Conservation (phyloP, 495 filamentous ascomycete genomes). For the Aspergillus incahuasiensis region DNA sequence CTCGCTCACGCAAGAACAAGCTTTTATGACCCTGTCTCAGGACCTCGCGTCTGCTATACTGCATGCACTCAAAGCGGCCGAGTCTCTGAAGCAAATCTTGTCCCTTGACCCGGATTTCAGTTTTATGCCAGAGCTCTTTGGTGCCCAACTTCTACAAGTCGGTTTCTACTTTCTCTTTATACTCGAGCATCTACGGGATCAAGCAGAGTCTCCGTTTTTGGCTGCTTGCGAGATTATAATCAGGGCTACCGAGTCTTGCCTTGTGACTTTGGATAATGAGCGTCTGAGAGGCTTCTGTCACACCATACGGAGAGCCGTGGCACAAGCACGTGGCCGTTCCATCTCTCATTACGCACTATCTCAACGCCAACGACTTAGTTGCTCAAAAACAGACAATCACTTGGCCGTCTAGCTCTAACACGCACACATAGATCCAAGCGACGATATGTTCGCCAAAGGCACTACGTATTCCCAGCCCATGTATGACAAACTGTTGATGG, state of each 20-base stretch:
- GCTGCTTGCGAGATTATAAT: conserved; percentile 83
- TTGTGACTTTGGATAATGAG: conserved; percentile 77
- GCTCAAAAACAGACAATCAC: conserved; percentile 73
- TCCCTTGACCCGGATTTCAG: conserved; percentile 77
- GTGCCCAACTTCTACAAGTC: conserved; percentile 76
- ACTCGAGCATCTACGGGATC: conserved; percentile 73
- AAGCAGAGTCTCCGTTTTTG: conserved; percentile 73
- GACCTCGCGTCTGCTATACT: conserved; percentile 74
- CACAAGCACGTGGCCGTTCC: conserved; percentile 67
- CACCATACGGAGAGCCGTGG: conserved; percentile 77
- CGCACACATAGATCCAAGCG: too few species aligned
- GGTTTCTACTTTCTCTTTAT: conserved; percentile 76
- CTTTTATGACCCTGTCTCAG: conserved; percentile 77
- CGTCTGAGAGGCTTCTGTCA: conserved; percentile 81
- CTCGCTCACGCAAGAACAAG: conserved; percentile 75
- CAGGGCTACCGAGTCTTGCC: conserved; percentile 76
- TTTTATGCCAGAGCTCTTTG: conserved; percentile 87
- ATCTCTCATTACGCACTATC: conserved; percentile 75
- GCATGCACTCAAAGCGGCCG: conserved; percentile 72
- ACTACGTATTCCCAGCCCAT: too few species aligned
- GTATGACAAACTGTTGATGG: too few species aligned
- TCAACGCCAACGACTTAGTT: conserved; percentile 65
- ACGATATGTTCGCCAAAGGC: too few species aligned
- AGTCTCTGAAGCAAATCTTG: conserved; percentile 74
- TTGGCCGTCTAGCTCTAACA: conserved; percentile 51